Evolutionary conservation across 768 basidiomycete species (phyloP).

Genomic region (Chalciporus pseudorubinellus): DNA sequence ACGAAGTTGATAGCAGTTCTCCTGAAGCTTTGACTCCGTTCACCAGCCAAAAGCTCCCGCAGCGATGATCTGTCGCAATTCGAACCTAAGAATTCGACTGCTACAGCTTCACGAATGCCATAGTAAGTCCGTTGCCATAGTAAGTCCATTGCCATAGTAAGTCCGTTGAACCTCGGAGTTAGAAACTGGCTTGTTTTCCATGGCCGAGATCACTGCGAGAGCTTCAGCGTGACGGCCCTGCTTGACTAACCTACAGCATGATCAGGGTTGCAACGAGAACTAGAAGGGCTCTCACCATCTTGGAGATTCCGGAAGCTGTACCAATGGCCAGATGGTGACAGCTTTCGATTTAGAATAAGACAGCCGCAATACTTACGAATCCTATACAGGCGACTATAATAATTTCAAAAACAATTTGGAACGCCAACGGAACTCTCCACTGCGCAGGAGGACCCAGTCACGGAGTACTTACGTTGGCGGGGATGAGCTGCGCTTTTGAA

Average conservation of each 20-base stretch:
- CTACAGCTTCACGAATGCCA: constrained; percentile 38
- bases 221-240: constrained; percentile 39
- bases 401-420: constrained; percentile 39
- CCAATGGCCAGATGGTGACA: background rate
- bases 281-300: constrained; percentile 24
- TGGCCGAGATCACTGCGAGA: constrained; percentile 39
- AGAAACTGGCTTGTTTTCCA: constrained; percentile 36
- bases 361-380: constrained; percentile 26
- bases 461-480: no score
- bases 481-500: no score
- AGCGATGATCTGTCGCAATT: constrained; percentile 25
- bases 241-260: constrained; percentile 35
- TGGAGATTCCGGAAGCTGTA: constrained; percentile 36
- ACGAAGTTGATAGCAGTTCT: constrained; percentile 26
- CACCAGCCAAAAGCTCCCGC: constrained; percentile 36
- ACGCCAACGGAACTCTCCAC: constrained; percentile 33
- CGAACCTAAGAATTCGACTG: constrained; percentile 19
- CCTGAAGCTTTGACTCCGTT: constrained; percentile 43
- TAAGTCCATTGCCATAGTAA: no score
- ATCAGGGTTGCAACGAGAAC: background rate
- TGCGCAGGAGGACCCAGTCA: no score
- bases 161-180: constrained; percentile 34
- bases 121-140: no score
- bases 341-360: background rate
- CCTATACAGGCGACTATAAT: constrained; percentile 35